Base-by-base conservation (phyloP, 805 yeast species). In the Komagataella pastoris region DNA sequence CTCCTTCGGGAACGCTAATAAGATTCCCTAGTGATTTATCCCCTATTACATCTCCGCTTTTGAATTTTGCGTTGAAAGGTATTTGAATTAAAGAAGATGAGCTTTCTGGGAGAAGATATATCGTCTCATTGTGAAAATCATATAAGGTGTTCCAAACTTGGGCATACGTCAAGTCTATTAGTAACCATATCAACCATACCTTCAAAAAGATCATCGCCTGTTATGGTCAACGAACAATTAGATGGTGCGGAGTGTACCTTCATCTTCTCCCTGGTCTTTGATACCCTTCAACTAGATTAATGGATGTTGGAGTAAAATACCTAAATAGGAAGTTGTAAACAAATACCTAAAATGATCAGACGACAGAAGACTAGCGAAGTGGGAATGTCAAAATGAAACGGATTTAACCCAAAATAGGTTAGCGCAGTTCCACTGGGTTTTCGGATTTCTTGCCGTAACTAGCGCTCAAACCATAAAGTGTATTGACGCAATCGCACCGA, bases 111-210 rank as follows among this genome's bases (percentile, higher is more conserved):
- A 60, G 61, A 3, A 65, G 53, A 52, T 62, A 66, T 6, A 58
- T 58, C 4, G 66, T 65, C 48, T 60, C 56, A 49, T 64, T 65
- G 46, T 57, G 48, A 53, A 62, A 65, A 53, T 65, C 61, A 53
- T 66, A 66, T 1, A 64, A 54, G 3, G 68, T 58, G 44, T 64
- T 61, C 53, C 53, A 50, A 18, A 18, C 46, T 19, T 21, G 18
- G 7, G 49, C 44, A 24, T 40, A 47, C 17, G 23, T 30, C 46
- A 48, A 48, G 23, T 44, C 18, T 40, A 48, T 7, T 7, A 48
- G 17, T 48, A 19, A 24, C 21, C 12, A 17, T 7, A 47, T 30
- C 48, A 46, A 24, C 45, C 30, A n/a, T 44, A 19, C 18, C 19
- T 17, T 30, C 14, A 17, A 23, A 5, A 17, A n/a, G 8, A 44